Conservation (phyloP, 306 rosid species). For the Vigna hirtella region DNA sequence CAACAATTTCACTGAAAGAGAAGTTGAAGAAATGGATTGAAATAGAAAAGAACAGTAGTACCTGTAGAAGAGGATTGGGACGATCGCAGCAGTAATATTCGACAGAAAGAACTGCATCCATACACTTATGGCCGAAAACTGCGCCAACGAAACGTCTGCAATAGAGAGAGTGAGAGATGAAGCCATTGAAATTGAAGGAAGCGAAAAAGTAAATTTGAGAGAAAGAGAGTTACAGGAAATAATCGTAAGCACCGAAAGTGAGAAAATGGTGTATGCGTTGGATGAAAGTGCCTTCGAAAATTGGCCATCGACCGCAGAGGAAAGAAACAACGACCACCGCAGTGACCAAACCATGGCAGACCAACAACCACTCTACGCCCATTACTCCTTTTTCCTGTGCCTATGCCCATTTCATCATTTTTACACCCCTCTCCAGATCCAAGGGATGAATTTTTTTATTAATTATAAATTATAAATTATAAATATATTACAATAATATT, state of each 20-base stretch:
- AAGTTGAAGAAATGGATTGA: conserved; percentile 1
- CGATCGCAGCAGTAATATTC: conserved; percentile 91
- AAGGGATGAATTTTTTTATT: not conserved
- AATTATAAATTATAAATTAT: not conserved
- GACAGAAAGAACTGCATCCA: conserved; percentile 63
- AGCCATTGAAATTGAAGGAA: conserved; percentile 5
- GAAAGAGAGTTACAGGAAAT: conserved; percentile 60
- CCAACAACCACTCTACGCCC: conserved; percentile 77
- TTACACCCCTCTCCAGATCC: not conserved
- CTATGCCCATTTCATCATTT: not conserved
- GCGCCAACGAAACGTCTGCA: conserved; percentile 74
- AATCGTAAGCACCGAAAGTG: conserved; percentile 85
- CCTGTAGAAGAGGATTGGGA: conserved; percentile 96
- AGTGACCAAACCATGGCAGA: conserved; percentile 75
- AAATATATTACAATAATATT: no score
- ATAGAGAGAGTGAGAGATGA: conserved; percentile 20
- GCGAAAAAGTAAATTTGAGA: not conserved
- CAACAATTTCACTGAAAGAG: not conserved
- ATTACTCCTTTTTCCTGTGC: conserved; percentile 32
- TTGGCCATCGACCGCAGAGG: conserved; percentile 98
- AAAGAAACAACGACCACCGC: conserved; percentile 68
- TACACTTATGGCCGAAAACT: conserved; percentile 74
- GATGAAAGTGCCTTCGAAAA: conserved; percentile 85
- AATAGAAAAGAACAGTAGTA: conserved; percentile 15
- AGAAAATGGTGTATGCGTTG: conserved; percentile 74